Percentiles rank a stretch among this genome's conserved stretches.
phyloP scores from a whole-genome alignment of 2,329 filamentous ascomycete genomes.

The Aspergillus oerlinghausenensis region DNA sequence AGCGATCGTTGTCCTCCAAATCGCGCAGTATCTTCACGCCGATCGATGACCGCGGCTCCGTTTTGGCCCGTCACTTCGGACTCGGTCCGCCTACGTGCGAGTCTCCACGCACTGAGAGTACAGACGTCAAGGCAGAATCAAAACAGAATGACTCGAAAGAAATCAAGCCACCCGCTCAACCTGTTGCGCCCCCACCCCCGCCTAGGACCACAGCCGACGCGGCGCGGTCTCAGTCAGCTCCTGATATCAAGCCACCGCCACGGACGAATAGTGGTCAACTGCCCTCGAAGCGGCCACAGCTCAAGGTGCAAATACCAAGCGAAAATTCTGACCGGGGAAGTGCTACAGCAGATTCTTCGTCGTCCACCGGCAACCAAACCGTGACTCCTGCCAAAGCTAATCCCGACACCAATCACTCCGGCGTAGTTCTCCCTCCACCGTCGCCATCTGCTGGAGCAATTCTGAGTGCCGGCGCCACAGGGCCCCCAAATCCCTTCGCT shows the following conservation, averaged over 20 bases:
- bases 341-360: conserved; percentile 66
- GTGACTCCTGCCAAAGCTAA: conserved; percentile 54
- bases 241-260: conserved; percentile 68
- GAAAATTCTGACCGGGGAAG: conserved; percentile 74
- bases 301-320: conserved; percentile 93
- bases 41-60: conserved; percentile 86
- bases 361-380: conserved; percentile 56
- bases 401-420: conserved; percentile 55
- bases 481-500: conserved; percentile 93
- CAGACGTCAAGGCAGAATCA: conserved; percentile 29
- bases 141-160: conserved; percentile 42
- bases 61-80: conserved; percentile 77
- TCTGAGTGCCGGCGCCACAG: conserved; percentile 83
- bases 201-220: conserved; percentile 48
- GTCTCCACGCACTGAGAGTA: conserved; percentile 41
- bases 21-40: conserved; percentile 95
- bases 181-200: conserved; percentile 50
- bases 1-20: conserved; percentile 63
- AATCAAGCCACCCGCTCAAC: conserved; percentile 60
- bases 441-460: conserved; percentile 84
- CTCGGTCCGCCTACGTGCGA: conserved; percentile 56
- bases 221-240: conserved; percentile 49
- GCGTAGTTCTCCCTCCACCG: conserved; percentile 83
- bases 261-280: conserved; percentile 72
- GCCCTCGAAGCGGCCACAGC: conserved; percentile 67